Base-by-base conservation (phyloP, 2,329 filamentous ascomycete genomes). In the Aotearoamyces nothofagi region DNA sequence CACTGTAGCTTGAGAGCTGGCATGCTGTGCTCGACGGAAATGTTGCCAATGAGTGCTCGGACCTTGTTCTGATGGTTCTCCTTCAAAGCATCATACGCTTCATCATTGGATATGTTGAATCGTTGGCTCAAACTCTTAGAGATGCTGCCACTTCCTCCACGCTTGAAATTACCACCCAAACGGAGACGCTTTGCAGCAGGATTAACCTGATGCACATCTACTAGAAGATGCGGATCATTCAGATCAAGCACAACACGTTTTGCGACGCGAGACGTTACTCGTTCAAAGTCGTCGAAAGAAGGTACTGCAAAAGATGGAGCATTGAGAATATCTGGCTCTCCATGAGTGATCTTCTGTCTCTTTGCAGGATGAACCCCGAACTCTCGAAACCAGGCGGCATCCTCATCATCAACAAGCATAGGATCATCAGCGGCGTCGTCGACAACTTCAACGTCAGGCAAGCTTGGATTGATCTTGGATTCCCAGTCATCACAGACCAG, bases 51-150 rank as follows among this genome's bases (percentile, higher is more conserved):
- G 2, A 83, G 92, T 29, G 84, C 90, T 40, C 90, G 75, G 36
- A 98, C 81, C 54, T 93, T 96, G 63, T 82, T 84, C 56, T 92
- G 83, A 47, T 92, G 86, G 47, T 94, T 96, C 53, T 93, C 84
- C 54, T 96, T 96, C 24, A 98, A 68, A 35, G 84, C 72, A 47
- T 96, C 86, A 51, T 98, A 98, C 2, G 86, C 86, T 34, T 90
- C 79, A 46, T 98, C 90, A 38, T 96, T 96, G 16, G 86, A 93
- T 33, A 92, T 80, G 49, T 96, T 96, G 63, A 93, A 98, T 23
- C 87, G 76, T 40, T 78, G 70, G 20, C 70, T 70, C 19, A 93
- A 66, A 32, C 81, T 74, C 31, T 77, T 78, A 3, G 75, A 72
- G 23, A 83, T 57, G 28, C 73, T 77, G 10, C 74, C 71, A 32